These are phyloP conservation scores for Gracilaria gracilis DNA, from an alignment of 23 red algal species.

Conservation along the genomic window DNA sequence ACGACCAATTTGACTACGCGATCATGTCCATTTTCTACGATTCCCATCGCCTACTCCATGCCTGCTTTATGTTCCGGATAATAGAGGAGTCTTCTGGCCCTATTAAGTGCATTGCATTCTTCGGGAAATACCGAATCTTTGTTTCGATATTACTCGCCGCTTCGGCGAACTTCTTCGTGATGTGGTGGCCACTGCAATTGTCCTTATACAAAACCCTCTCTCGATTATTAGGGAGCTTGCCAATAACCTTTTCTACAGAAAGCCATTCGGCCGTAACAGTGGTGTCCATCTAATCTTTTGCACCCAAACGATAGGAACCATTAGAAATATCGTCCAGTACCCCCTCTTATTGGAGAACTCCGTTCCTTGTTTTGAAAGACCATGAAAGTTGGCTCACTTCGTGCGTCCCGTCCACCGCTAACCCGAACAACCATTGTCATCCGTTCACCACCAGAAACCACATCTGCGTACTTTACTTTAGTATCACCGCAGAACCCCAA, in stretches of 20 bases:
- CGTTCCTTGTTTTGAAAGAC: conserved; percentile 8
- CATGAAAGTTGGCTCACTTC: not conserved
- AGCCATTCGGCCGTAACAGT: not conserved
- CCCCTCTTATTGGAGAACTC: not conserved
- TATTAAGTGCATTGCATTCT: conserved; percentile 16
- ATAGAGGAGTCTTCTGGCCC: not conserved
- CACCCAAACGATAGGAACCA: not conserved
- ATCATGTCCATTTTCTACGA: too few relatives aligned
- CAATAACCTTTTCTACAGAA: not conserved
- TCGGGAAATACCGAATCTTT: conserved; percentile 2
- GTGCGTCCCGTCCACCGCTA: not conserved
- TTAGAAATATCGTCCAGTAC: not conserved
- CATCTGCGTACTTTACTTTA: conserved; percentile 26
- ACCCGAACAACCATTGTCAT: conserved; percentile 18
- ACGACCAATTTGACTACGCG: too few relatives aligned
- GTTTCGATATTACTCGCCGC: not conserved
- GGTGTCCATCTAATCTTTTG: not conserved
- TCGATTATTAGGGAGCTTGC: not conserved
- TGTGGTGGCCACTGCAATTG: not conserved
- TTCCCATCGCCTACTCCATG: too few relatives aligned
- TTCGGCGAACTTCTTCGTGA: not conserved
- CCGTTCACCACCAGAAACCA: conserved; percentile 12
- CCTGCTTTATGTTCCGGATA: too few relatives aligned
- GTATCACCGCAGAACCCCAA: not conserved
- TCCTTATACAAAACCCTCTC: not conserved